Base-by-base conservation (phyloP, 768 basidiomycete genomes). In the Mycena alexandri region DNA sequence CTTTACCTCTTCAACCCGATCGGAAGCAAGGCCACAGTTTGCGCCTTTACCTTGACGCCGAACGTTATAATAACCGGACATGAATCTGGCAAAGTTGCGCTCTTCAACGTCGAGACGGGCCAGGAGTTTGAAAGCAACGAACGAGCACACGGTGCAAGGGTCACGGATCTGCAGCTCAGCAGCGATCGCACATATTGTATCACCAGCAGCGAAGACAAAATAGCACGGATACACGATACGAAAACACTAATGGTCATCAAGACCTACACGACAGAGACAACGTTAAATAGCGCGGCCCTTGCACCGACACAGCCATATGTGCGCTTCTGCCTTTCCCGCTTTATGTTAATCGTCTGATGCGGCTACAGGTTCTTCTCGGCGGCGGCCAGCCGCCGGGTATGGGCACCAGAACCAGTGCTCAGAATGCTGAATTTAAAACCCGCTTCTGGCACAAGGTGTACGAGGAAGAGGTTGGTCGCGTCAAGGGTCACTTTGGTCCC, bases 311-410 rank as follows among this genome's bases (percentile, higher is more conserved):
- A 90, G 72, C 97, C 96, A 54, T 98, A 96, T 75, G 94, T 93
- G 64, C 70, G 88, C 78, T 3, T 33, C 24, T 19, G 17, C 36
- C 19, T 29, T 33, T 17, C 22, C 46, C 17, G 16, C 48, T 14
- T 42, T 33, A 12, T 63, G 9, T 29, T 44, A 7, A 22, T 16
- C n/a, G 22, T 41, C 44, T 16, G 47, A 38, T 11, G 38, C 38
- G 21, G 46, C 36, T 53, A 10, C 62, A 95, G 93, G 86, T 96
- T 47, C 87, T 99, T 36, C 84, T 98, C 24, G 98, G 98, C 48
- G 97, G 98, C 78, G 98, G 98, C 47, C 98, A 99, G 80, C 97
- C 98, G 77, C 98, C 98, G 5, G 97, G 95, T 95, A 90, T 83
- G 74, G 98, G 99, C 56, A 98, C 98, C 16, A 99, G 95, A 10